Conservation (phyloP, 140 eudicot species). For the Ambrosia hybrid region DNA sequence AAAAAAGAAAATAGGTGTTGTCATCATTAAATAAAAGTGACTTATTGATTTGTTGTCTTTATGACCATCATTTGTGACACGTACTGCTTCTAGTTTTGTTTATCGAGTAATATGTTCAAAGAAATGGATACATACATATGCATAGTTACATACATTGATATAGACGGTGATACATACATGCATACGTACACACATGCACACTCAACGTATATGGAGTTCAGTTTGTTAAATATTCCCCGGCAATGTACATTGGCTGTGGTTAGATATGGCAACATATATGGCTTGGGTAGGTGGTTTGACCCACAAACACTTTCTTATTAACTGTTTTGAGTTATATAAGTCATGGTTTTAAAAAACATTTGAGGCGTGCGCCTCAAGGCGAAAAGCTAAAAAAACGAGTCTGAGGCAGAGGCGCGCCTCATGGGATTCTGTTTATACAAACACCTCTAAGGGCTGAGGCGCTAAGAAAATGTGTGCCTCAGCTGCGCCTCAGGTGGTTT, state of each 20-base stretch:
- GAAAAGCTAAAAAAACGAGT: no score
- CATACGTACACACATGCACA: background rate
- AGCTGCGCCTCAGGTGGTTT: no score
- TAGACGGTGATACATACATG: background rate
- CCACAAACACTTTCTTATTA: background rate
- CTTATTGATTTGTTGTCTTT: no score
- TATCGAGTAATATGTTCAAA: background rate
- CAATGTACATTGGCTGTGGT: background rate
- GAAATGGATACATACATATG: background rate
- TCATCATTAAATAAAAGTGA: background rate
- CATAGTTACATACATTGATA: constrained; percentile 2
- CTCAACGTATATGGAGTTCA: background rate
- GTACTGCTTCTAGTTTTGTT: background rate
- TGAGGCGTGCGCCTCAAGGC: no score
- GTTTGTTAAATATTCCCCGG: background rate
- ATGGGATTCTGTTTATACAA: no score
- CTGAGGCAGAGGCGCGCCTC: no score
- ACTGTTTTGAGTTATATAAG: background rate
- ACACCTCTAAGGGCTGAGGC: no score
- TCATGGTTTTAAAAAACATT: no score
- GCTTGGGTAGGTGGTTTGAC: constrained; percentile 2
- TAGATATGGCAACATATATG: background rate
- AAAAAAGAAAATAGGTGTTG: background rate
- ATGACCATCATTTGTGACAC: constrained; percentile 10
- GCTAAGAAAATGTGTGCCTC: no score